phyloP scores from a whole-genome alignment of 148 eudicot species.

The Fagopyrum tataricum region DNA sequence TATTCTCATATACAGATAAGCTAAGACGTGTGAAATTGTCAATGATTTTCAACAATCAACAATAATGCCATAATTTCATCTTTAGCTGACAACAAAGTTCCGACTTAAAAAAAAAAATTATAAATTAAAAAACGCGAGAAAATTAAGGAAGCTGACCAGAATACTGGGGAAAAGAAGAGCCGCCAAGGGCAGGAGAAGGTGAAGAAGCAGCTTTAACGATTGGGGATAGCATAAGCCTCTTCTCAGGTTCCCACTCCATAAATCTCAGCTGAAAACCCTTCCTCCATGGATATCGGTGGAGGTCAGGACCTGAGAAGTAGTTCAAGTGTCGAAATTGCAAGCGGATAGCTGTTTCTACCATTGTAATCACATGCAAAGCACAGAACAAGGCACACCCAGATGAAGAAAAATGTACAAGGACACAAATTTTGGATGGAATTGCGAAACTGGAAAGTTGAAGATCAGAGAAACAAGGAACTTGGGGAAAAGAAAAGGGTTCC shows the following conservation, averaged over 20 bases:
- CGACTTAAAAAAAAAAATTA: neutral
- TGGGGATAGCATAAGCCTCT: slow-evolving; percentile 4
- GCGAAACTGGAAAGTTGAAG: neutral
- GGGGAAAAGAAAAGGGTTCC: neutral
- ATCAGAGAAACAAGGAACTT: neutral
- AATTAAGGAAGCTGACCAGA: slow-evolving; percentile 27
- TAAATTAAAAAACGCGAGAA: neutral
- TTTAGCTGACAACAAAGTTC: neutral
- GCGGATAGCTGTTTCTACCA: neutral
- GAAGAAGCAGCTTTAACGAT: slow-evolving; percentile 32
- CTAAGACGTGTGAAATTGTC: no score
- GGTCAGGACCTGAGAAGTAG: neutral
- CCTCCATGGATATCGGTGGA: neutral
- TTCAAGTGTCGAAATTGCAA: slow-evolving; percentile 7
- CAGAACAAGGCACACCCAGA: neutral
- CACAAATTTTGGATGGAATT: neutral
- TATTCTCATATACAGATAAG: no score
- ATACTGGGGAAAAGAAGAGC: slow-evolving; percentile 33
- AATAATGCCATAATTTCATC: neutral
- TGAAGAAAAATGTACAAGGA: neutral
- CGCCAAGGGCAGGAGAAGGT: slow-evolving; percentile 39
- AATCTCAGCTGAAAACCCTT: neutral
- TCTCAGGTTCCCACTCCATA: neutral
- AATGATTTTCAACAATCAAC: neutral
- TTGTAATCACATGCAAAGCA: neutral